Conservation (phyloP, 1,139 yeast genomes). For the Pichia sorboxylosa region DNA sequence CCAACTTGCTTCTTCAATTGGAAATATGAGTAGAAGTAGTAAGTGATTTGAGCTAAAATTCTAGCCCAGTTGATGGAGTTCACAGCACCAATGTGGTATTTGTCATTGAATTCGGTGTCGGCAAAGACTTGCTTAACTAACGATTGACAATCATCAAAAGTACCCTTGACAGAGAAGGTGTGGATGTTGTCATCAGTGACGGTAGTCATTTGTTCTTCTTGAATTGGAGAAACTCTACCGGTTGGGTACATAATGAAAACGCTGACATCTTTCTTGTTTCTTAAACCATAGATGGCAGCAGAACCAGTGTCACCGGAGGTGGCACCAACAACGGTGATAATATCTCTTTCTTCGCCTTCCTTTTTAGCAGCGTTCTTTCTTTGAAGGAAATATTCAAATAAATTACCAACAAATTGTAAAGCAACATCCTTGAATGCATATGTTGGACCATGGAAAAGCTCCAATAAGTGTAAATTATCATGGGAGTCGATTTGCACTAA, state of each 20-base stretch:
- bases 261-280: slow-evolving; percentile 93
- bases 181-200: slow-evolving; percentile 92
- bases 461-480: slow-evolving; percentile 58
- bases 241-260: slow-evolving; percentile 94
- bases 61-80: slow-evolving; percentile 99
- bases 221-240: slow-evolving; percentile 94
- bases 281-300: slow-evolving; percentile 94
- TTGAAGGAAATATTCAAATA: slow-evolving; percentile 80
- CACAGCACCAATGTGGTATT: slow-evolving; percentile 93
- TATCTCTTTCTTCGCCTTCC: slow-evolving; percentile 48
- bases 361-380: slow-evolving; percentile 62
- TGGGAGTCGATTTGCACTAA: slow-evolving; percentile 42
- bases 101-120: slow-evolving; percentile 73
- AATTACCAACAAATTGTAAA: slow-evolving; percentile 90
- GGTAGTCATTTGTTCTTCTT: slow-evolving; percentile 97
- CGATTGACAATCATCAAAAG: slow-evolving; percentile 97
- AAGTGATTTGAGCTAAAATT: slow-evolving; percentile 92
- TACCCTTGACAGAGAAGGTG: slow-evolving; percentile 87
- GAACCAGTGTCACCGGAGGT: slow-evolving; percentile 99
- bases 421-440: slow-evolving; percentile 99
- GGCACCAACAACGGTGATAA: slow-evolving; percentile 94
- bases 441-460: slow-evolving; percentile 97
- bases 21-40: slow-evolving; percentile 88
- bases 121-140: slow-evolving; percentile 88
- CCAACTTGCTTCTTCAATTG: slow-evolving; percentile 39